phyloP scores from a whole-genome alignment of 176 grass and related monocot genomes.

The Phyllostachys edulis region DNA sequence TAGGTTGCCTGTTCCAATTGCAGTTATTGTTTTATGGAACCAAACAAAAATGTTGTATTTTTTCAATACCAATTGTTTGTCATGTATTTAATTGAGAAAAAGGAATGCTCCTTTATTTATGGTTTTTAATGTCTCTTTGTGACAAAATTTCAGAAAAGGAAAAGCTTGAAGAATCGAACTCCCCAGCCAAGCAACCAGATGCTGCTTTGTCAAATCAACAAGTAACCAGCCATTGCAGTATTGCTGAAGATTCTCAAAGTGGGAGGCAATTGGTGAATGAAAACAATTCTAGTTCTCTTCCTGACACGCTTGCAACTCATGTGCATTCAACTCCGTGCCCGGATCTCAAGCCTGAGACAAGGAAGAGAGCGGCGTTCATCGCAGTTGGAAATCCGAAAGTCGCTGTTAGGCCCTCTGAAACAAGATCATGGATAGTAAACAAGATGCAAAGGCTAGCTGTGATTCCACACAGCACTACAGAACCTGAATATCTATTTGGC shows the following conservation, averaged over 20 bases:
- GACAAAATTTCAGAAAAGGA: slow-evolving; percentile 11
- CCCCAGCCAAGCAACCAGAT: not conserved
- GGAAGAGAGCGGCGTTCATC: slow-evolving; percentile 57
- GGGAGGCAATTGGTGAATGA: slow-evolving; percentile 1
- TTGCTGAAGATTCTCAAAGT: not conserved
- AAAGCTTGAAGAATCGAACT: slow-evolving; percentile 2
- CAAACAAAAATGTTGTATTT: slow-evolving; percentile 1
- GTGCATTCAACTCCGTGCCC: not conserved
- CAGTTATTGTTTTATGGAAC: not conserved
- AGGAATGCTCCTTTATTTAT: not conserved
- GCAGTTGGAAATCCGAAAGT: slow-evolving; percentile 43
- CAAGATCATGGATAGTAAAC: slow-evolving; percentile 5
- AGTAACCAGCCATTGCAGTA: slow-evolving; percentile 12
- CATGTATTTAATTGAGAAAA: not conserved
- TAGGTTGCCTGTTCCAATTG: not conserved
- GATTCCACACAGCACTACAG: not conserved
- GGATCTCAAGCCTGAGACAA: slow-evolving; percentile 33
- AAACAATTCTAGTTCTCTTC: not conserved
- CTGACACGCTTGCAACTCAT: not conserved
- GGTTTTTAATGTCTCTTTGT: not conserved
- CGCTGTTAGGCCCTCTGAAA: not conserved
- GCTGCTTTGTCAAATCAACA: slow-evolving; percentile 3
- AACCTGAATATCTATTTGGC: slow-evolving; percentile 32
- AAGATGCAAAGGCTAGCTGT: slow-evolving; percentile 52
- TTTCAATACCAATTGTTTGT: slow-evolving; percentile 9